These are phyloP conservation scores for Entonaema liquescens DNA, from an alignment of 495 filamentous ascomycete genomes.

Conservation along the genomic window DNA sequence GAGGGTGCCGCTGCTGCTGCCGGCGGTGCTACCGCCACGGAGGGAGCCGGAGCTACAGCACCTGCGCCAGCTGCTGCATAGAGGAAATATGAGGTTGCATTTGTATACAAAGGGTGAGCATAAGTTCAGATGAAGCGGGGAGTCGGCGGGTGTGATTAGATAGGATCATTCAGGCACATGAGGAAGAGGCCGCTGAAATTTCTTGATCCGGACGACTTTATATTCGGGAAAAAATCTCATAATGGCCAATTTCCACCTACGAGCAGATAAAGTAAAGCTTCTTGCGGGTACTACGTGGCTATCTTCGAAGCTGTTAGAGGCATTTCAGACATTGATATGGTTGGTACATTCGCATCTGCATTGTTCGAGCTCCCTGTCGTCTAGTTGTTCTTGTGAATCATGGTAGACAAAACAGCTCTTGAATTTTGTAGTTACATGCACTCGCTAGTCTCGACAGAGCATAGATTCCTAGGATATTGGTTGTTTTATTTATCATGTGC, in stretches of 20 bases:
- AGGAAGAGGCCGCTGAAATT: conserved; percentile 14
- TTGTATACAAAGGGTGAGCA: conserved; percentile 23
- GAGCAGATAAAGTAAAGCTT: not conserved
- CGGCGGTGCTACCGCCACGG: conserved; percentile 28
- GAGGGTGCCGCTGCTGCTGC: conserved; percentile 31
- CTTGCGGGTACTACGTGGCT: conserved; percentile 15
- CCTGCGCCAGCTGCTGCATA: conserved; percentile 32
- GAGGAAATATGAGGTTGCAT: conserved; percentile 8
- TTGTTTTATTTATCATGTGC: not conserved
- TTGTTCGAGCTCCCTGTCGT: not conserved
- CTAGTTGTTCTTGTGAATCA: not conserved
- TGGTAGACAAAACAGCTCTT: no score
- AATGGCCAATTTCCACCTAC: conserved; percentile 16
- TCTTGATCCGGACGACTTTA: conserved; percentile 16
- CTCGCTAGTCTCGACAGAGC: not conserved
- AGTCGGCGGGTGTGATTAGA: conserved; percentile 18
- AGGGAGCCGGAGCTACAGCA: conserved; percentile 49
- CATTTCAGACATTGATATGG: conserved; percentile 25
- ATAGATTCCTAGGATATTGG: not conserved
- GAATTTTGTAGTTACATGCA: not conserved
- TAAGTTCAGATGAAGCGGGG: conserved; percentile 30
- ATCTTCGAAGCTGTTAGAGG: conserved; percentile 25
- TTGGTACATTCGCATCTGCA: conserved; percentile 17
- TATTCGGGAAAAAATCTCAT: conserved; percentile 16
- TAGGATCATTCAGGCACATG: conserved; percentile 18